Evolutionary conservation across 371 early-diverging fungal species (phyloP), one percentile per base, ranked within the genome.

Genomic region (Rhizopus microsporus): DNA sequence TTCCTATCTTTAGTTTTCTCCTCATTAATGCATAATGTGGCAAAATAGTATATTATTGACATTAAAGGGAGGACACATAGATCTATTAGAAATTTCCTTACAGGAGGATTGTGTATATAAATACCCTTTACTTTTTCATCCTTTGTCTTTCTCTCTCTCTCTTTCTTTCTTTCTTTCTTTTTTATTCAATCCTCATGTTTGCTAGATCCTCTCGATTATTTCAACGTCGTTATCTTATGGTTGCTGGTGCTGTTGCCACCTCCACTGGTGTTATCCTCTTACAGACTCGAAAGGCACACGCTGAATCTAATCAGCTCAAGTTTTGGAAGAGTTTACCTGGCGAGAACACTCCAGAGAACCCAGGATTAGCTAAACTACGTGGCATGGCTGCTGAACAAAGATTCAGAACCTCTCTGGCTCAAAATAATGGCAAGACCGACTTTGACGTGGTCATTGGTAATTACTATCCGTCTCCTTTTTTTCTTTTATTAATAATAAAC

Each of bases 371-470:
- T 7, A 76, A 76, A 33, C 56, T 76, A 32, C 68, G 77, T 42
- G 77, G 77, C 48, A 57, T 62, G 48, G 77, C 77, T 42, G 77
- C 77, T 54, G 77, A 76, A 50, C 67, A 76, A 54, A 58, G 73
- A 39, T 76, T 76, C 48, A 72, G 77, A 56, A 76, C 77, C 1
- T 57, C 73, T 9, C 54, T 76, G 9, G 51, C 77, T 46, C 56
- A 70, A 50, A 65, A 67, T 49, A 71, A 72, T 55, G 77, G 77
- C 42, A 76, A 76, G 56, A 76, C 73, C 1, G 77, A 76, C 38
- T 76, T 76, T 61, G 77, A 76, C 59, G 77, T 76, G 4, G 77
- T 76, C 4, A 76, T 76, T 62, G 77, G 77, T 72, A 72, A 58
- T 57, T 59, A 29, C 34, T 39, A 7, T 42, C 29, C 15, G 3